Base-by-base conservation (phyloP, 192 early-diverging fungal species). In the Anaeromyces robustus region DNA sequence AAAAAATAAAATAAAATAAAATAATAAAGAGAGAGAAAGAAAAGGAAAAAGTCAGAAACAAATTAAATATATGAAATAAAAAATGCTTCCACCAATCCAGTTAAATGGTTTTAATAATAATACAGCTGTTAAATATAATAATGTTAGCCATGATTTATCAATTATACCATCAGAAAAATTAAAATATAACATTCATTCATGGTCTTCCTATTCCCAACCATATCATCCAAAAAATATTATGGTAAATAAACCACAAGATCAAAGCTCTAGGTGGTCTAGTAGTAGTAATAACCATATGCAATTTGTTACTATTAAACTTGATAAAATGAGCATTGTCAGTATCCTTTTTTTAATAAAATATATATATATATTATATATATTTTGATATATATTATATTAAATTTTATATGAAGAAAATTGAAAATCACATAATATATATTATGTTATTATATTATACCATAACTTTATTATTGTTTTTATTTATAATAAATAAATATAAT, bases 251-350 rank as follows among this genome's bases (percentile, higher is more conserved):
- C 97, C 97, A 30, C 87, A 89, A 78, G 96, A 98, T 82, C 95
- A 97, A 86, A 84, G 89, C 3, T 97, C 96, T 30, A 89, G 97
- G 31, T 99, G 97, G 97, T 94, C 96, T 32, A 91, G 90, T 39
- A 92, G 89, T 28, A 87, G 87, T 34, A 94, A 96, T 86, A 93
- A 97, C 86, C 96, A 98, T 81, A 85, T 90, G 84, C 97, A 99
- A 88, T 96, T 88, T 85, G 92, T 99, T 59, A 94, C 92, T n/a
- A 83, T 99, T 77, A 92, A 94, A 80, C 89, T 98, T n/a, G 94
- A 95, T 37, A 85, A 85, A n/a, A 89, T 94, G 78, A 89, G 93
- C 31, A 88, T 98, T 79, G 94, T 94, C 29, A 92, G 95, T 95
- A 94, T 41, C 31, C 52, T 68, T 68, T 68, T 68, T 68, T 14